A percentile compares a stretch with the other conserved stretches of the same genome.
Conservation (phyloP, 306 rosid genomes). For the Citrullus colocynthis region DNA sequence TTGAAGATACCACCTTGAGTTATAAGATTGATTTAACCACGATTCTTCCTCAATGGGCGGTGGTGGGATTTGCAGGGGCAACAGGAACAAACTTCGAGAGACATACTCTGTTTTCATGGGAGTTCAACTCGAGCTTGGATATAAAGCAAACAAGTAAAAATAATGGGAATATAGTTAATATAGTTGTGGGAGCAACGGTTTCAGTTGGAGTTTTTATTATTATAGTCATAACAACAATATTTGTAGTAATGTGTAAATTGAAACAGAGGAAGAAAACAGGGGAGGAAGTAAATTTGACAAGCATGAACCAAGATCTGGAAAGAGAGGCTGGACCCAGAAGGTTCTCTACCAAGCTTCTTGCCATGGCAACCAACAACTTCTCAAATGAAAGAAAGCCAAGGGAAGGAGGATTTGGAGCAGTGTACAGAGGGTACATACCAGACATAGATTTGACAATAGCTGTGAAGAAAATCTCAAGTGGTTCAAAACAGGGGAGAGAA, state of each 20-base stretch:
- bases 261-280: not conserved
- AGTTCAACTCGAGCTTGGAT: slow-evolving; percentile 6
- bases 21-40: not conserved
- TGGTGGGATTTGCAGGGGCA: not conserved
- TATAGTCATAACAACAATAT: not conserved
- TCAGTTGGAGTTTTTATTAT: not conserved
- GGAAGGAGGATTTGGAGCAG: not conserved
- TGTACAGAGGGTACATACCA: not conserved
- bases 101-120: not conserved
- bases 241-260: not conserved
- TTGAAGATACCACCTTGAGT: not conserved
- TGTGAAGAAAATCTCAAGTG: not conserved
- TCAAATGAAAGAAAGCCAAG: not conserved
- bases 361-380: not conserved
- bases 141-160: not conserved
- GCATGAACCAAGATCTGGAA: not conserved
- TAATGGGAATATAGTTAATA: not conserved
- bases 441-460: not conserved
- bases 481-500: not conserved
- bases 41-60: not conserved
- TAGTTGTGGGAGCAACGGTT: not conserved
- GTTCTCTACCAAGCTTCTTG: not conserved
- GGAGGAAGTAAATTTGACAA: not conserved
- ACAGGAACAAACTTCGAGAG: not conserved
- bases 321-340: not conserved